Evolutionary conservation across 331 rosid species (phyloP).

Genomic region (Malus hybrid): DNA sequence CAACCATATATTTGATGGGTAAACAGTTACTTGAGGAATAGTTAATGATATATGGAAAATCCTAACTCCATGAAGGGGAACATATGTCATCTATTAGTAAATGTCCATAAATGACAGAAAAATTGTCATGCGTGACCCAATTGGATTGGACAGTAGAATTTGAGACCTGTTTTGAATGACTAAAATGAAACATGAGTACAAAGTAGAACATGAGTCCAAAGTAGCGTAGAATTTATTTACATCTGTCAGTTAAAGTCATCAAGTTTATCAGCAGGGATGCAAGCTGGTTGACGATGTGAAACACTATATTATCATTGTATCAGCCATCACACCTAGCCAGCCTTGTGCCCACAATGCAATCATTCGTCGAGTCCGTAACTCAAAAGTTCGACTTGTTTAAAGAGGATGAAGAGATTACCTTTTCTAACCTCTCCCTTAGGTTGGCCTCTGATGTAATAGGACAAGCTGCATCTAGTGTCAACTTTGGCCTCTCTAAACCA

Average conservation of each 20-base stretch:
- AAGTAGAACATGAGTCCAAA: too few relatives aligned
- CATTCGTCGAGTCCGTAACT: neutral
- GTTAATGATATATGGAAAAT: too few relatives aligned
- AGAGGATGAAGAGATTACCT: neutral
- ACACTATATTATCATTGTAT: neutral
- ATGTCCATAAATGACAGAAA: too few relatives aligned
- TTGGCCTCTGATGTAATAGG: neutral
- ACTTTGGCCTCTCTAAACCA: neutral
- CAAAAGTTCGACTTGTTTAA: neutral
- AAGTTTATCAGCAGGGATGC: neutral
- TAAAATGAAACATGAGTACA: too few relatives aligned
- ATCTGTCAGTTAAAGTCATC: neutral
- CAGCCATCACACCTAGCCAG: neutral
- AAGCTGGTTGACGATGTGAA: neutral
- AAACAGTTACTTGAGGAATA: too few relatives aligned
- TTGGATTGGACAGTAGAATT: too few relatives aligned
- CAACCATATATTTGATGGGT: too few relatives aligned
- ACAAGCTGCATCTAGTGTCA: neutral
- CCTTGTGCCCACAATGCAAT: neutral
- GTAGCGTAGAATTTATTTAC: neutral
- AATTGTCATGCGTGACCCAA: too few relatives aligned
- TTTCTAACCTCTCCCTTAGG: neutral
- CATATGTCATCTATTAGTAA: too few relatives aligned
- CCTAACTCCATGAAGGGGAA: too few relatives aligned
- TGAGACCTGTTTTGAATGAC: too few relatives aligned